Conservation (phyloP, 306 rosid species). For the Pyrus bretschneideri region DNA sequence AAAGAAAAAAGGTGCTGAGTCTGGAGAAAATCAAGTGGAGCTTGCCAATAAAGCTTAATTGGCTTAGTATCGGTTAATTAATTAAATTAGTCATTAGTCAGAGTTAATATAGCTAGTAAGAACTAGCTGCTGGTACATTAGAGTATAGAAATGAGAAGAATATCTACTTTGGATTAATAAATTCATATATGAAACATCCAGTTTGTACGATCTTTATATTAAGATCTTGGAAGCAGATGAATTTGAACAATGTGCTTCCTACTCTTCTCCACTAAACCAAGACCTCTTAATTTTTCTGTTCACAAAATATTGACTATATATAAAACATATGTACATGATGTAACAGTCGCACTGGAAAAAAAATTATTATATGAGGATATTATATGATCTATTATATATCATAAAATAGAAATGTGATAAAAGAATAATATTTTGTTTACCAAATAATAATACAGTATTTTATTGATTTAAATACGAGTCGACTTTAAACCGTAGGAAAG, state of each 20-base stretch:
- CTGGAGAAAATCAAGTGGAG: conserved; percentile 42
- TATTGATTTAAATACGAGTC: too few species aligned
- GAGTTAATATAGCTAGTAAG: background rate
- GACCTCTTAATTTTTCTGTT: background rate
- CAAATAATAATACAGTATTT: background rate
- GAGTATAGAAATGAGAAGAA: background rate
- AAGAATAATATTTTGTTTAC: background rate
- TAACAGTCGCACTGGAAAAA: too few species aligned
- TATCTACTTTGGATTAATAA: background rate
- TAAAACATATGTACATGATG: too few species aligned
- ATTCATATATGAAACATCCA: background rate
- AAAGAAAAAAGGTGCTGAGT: conserved; percentile 19
- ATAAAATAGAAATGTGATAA: too few species aligned
- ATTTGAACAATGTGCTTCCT: background rate
- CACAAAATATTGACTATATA: too few species aligned
- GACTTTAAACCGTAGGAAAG: too few species aligned
- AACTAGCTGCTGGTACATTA: background rate
- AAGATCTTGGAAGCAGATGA: background rate
- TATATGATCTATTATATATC: too few species aligned
- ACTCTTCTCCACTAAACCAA: background rate
- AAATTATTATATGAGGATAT: too few species aligned
- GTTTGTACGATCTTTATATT: background rate
- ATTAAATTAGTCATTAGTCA: background rate
- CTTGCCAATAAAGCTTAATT: conserved; percentile 29
- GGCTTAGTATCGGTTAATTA: background rate